Percentiles rank a stretch among this genome's conserved stretches.
These are phyloP conservation scores for Cynara cardunculus DNA, from an alignment of 129 eudicot genomes.

Conservation along the genomic window DNA sequence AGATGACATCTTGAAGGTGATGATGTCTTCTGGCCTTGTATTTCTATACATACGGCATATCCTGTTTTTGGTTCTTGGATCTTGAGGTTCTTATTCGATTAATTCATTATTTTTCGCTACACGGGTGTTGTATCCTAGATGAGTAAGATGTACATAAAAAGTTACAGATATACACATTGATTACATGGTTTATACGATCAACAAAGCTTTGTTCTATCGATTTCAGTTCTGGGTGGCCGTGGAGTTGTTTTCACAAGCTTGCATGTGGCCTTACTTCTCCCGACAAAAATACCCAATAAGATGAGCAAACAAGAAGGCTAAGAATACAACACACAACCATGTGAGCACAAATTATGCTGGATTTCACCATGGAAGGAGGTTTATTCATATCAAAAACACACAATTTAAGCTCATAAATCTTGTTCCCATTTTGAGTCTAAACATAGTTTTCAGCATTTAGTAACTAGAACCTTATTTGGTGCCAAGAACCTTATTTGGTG, in stretches of 20 bases:
- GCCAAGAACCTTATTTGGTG: slow-evolving; percentile 7
- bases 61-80: slow-evolving; percentile 15
- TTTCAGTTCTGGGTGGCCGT: not conserved
- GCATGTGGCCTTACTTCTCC: too few relatives aligned
- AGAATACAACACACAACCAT: too few relatives aligned
- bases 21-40: not conserved
- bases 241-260: too few relatives aligned
- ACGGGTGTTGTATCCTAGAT: not conserved
- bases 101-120: slow-evolving; percentile 17
- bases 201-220: not conserved
- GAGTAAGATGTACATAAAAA: slow-evolving; percentile 24
- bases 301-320: too few relatives aligned
- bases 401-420: not conserved
- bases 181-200: slow-evolving; percentile 22
- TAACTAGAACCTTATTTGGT: slow-evolving; percentile 11
- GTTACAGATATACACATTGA: slow-evolving; percentile 14
- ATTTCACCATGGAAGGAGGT: not conserved
- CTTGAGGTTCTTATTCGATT: slow-evolving; percentile 2
- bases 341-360: not conserved
- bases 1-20: slow-evolving; percentile 14
- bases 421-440: slow-evolving; percentile 1
- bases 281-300: too few relatives aligned
- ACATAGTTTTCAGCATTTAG: slow-evolving; percentile 8
- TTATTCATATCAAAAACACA: slow-evolving; percentile 9
- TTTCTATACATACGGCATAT: not conserved